Base-by-base conservation (phyloP, 768 basidiomycete genomes). In the Porphyrellus cyaneotinctus region DNA sequence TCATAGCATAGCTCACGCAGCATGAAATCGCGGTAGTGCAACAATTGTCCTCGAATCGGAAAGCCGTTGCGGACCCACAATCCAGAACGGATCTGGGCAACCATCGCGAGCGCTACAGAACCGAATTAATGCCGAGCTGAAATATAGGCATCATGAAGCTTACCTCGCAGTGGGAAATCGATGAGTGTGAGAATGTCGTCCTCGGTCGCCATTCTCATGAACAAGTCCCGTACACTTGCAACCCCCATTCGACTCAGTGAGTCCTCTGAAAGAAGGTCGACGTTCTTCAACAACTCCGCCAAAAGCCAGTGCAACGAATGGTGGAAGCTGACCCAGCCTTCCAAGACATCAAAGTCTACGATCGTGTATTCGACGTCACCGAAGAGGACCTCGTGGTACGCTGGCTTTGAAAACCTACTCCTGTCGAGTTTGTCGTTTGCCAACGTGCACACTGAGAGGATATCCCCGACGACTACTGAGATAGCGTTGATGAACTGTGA, bases 61-160 rank as follows among this genome's bases (percentile, higher is more conserved):
- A 94, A 91, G 4, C 97, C 97, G 61, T 99, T 99, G 49, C 95
- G 88, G 9, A 97, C 95, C 97, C 97, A 99, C 5, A 98, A 78
- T 0, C 94, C 94, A 0, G 91, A 88, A 23, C 94, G 84, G 46
- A 97, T 92, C 66, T 98, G 97, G 0, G 95, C 93, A 41, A 95
- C 85, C 85, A 95, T 92, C 2, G 86, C 81, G 24, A 94, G 75
- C 7, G 91, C 92, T 94, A 49, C 22, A 11, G 50, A 6, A n/a
- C 28, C 15, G 28, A 23, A 7, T 30, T 53, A 20, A 54, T 41
- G 51, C 38, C 33, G 11, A 11, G 31, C 7, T n/a, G 38, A 17
- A 48, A 49, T 30, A n/a, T 43, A 17, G 26, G 33, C 11, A 18
- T 22, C 32, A 24, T 5, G 15, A 47, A 20, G 68, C 83, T 64